Conservation (phyloP, 345 rosid species). For the Gossypium thurberi region DNA sequence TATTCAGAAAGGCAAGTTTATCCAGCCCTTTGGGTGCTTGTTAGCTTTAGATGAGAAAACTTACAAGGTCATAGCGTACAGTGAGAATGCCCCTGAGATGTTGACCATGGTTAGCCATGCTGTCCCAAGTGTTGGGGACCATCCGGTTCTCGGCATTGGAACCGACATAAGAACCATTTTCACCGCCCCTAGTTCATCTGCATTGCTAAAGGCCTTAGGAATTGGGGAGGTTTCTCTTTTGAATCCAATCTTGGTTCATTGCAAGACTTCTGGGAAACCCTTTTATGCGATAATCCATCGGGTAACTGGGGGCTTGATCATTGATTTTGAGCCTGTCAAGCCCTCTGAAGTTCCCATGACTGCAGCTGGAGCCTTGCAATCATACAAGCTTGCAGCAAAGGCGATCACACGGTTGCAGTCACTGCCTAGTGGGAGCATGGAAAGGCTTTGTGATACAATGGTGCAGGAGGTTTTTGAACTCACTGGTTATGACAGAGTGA, state of each 20-base stretch:
- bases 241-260: slow-evolving; percentile 90
- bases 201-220: slow-evolving; percentile 88
- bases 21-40: slow-evolving; percentile 96
- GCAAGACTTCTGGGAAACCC: slow-evolving; percentile 93
- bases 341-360: slow-evolving; percentile 95
- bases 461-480: slow-evolving; percentile 93
- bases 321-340: slow-evolving; percentile 94
- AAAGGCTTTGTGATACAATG: slow-evolving; percentile 87
- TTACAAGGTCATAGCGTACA: slow-evolving; percentile 78
- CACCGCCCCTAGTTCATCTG: slow-evolving; percentile 81
- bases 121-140: slow-evolving; percentile 90
- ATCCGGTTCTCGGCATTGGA: slow-evolving; percentile 69
- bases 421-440: slow-evolving; percentile 82
- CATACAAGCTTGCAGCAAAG: slow-evolving; percentile 95
- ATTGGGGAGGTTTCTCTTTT: slow-evolving; percentile 82
- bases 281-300: slow-evolving; percentile 87
- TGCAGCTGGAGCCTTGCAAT: slow-evolving; percentile 94
- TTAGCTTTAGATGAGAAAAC: slow-evolving; percentile 89
- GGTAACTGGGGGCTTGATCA: slow-evolving; percentile 80
- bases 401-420: slow-evolving; percentile 87
- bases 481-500: slow-evolving; percentile 91
- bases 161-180: slow-evolving; percentile 70
- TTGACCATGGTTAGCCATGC: slow-evolving; percentile 89
- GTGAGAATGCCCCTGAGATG: slow-evolving; percentile 88
- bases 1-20: slow-evolving; percentile 88